Conservation (phyloP, 352 stramenopile genomes). For the Pythium aristosporum region DNA sequence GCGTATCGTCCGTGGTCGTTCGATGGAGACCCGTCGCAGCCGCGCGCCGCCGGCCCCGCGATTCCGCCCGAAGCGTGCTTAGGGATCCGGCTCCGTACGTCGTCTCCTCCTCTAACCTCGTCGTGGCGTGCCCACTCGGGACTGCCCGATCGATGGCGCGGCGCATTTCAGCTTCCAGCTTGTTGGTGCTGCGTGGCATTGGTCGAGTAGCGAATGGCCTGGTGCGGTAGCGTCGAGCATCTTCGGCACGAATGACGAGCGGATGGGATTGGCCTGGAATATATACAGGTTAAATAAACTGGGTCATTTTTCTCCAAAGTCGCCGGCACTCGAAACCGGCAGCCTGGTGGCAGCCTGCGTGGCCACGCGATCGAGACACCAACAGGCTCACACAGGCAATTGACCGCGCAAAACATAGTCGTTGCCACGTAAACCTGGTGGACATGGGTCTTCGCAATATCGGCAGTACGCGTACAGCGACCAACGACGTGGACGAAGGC, state of each 20-base stretch:
- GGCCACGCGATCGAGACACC: neutral
- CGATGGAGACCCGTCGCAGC: conserved; percentile 90
- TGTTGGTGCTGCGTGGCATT: conserved; percentile 1
- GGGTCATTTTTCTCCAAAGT: conserved; percentile 31
- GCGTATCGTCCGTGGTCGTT: conserved; percentile 98
- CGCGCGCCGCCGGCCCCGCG: conserved; percentile 90
- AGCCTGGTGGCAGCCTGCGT: neutral
- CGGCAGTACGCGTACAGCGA: too few relatives aligned
- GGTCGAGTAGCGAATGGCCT: neutral
- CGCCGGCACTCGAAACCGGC: neutral
- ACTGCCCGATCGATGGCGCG: neutral
- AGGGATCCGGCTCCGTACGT: conserved; percentile 38
- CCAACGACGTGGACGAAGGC: too few relatives aligned
- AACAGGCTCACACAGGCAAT: neutral
- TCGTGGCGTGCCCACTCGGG: conserved; percentile 2
- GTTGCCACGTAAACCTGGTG: too few relatives aligned
- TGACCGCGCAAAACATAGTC: too few relatives aligned
- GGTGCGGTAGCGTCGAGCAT: conserved; percentile 5
- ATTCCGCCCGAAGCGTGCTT: conserved; percentile 71
- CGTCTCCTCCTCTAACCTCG: conserved; percentile 25
- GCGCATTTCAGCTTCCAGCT: neutral
- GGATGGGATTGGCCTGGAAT: conserved; percentile 32
- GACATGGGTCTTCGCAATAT: too few relatives aligned
- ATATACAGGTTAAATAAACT: conserved; percentile 34
- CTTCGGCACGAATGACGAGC: conserved; percentile 14